Percentiles rank a stretch among this genome's conserved stretches.
These are phyloP conservation scores for Colletotrichum melonis DNA, from an alignment of 2,329 filamentous ascomycete species.

Conservation along the genomic window DNA sequence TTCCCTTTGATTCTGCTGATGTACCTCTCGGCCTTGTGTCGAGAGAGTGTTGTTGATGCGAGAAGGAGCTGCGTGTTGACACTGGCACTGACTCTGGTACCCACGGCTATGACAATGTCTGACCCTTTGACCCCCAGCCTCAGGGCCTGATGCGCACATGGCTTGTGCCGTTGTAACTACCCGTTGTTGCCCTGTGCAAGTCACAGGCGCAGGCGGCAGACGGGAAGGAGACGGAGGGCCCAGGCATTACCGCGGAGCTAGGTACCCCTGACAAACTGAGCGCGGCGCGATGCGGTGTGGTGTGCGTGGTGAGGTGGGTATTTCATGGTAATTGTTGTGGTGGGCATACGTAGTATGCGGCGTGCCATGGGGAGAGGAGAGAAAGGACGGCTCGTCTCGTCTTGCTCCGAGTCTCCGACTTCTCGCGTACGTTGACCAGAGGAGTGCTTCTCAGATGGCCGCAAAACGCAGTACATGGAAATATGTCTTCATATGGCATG, in stretches of 20 bases:
- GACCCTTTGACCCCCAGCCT: not conserved
- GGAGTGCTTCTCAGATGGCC: conserved; percentile 3
- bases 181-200: conserved; percentile 23
- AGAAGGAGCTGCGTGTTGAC: conserved; percentile 27
- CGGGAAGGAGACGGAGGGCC: not conserved
- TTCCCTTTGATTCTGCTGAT: not conserved
- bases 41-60: conserved; percentile 23
- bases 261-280: not conserved
- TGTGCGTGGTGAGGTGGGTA: conserved; percentile 5
- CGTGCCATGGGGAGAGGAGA: too few species aligned
- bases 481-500: not conserved
- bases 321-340: not conserved
- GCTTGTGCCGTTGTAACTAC: conserved; percentile 12
- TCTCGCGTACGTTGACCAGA: not conserved
- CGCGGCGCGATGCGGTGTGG: not conserved
- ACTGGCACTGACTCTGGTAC: conserved; percentile 23
- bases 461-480: not conserved
- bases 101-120: conserved; percentile 19
- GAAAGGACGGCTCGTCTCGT: conserved; percentile 1
- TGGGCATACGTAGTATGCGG: not conserved
- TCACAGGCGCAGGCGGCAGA: not conserved
- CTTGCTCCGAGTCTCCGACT: conserved; percentile 7
- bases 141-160: not conserved
- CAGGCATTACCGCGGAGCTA: not conserved
- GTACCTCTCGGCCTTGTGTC: conserved; percentile 18